Conservation (phyloP, 495 filamentous ascomycete species). For the Podospora fimiseda region DNA sequence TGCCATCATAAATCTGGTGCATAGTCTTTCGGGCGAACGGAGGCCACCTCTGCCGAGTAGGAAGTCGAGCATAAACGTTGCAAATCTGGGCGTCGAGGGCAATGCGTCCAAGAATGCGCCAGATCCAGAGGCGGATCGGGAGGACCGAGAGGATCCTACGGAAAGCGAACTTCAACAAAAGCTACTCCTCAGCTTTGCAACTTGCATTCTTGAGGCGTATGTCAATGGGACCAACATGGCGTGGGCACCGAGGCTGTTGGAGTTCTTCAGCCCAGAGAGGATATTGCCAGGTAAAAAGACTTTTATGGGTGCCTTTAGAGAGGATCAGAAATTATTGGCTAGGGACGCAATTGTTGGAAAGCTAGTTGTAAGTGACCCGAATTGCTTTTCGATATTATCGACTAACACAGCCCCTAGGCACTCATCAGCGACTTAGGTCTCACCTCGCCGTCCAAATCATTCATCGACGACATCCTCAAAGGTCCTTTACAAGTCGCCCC, state of each 20-base stretch:
- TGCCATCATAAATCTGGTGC: slow-evolving; percentile 68
- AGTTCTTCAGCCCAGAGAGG: slow-evolving; percentile 60
- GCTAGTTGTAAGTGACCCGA: slow-evolving; percentile 53
- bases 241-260: slow-evolving; percentile 71
- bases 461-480: slow-evolving; percentile 27
- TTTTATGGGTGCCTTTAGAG: slow-evolving; percentile 53
- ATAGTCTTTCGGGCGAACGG: slow-evolving; percentile 63
- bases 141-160: slow-evolving; percentile 44
- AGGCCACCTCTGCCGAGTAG: slow-evolving; percentile 69
- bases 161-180: slow-evolving; percentile 58
- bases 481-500: slow-evolving; percentile 27
- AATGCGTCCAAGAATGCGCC: slow-evolving; percentile 54
- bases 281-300: slow-evolving; percentile 52
- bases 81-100: slow-evolving; percentile 39
- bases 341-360: slow-evolving; percentile 70
- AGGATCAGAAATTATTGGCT: slow-evolving; percentile 55
- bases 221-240: slow-evolving; percentile 57
- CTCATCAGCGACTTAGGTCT: slow-evolving; percentile 64
- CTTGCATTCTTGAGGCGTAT: slow-evolving; percentile 79
- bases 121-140: slow-evolving; percentile 70
- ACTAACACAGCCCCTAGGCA: slow-evolving; percentile 41
- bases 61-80: slow-evolving; percentile 53
- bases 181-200: slow-evolving; percentile 77
- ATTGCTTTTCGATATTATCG: not conserved
- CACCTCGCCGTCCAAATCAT: slow-evolving; percentile 22